phyloP scores from a whole-genome alignment of 1,284 basidiomycete species.

The Puccinia sorghi region DNA sequence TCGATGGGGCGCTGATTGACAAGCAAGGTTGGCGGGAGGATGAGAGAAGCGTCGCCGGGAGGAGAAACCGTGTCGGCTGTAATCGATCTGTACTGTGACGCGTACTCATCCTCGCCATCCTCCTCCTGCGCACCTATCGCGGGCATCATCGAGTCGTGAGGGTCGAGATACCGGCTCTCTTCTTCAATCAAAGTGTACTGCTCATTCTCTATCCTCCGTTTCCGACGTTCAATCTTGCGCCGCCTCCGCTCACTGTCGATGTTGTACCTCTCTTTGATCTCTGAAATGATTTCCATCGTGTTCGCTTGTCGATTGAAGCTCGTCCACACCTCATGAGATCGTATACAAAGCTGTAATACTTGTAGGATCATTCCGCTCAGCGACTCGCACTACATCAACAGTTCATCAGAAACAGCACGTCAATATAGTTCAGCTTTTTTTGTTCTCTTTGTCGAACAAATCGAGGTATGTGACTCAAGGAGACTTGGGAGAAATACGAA shows the following conservation, averaged over 20 bases:
- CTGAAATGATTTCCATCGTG: background rate
- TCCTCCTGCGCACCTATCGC: background rate
- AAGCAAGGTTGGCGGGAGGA: background rate
- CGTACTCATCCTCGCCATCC: background rate
- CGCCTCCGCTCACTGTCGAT: background rate
- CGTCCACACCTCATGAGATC: slow-evolving; percentile 16
- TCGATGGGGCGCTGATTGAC: background rate
- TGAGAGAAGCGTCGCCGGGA: background rate
- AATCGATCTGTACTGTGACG: background rate
- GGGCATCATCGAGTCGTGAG: background rate
- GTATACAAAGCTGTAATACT: slow-evolving; percentile 22
- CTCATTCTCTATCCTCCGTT: slow-evolving; percentile 20
- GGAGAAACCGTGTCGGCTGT: background rate
- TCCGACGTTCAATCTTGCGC: slow-evolving; percentile 8
- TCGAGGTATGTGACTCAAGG: background rate
- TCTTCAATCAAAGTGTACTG: slow-evolving; percentile 37
- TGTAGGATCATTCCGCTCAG: slow-evolving; percentile 22
- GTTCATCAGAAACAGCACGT: background rate
- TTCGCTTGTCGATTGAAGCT: slow-evolving; percentile 14
- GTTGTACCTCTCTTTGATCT: background rate
- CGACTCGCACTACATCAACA: slow-evolving; percentile 12
- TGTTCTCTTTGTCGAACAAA: background rate
- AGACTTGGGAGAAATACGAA: background rate
- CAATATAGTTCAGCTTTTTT: too few species aligned
- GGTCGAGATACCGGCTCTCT: slow-evolving; percentile 8